phyloP scores from a whole-genome alignment of 768 basidiomycete species.

The Calocera cornea region DNA sequence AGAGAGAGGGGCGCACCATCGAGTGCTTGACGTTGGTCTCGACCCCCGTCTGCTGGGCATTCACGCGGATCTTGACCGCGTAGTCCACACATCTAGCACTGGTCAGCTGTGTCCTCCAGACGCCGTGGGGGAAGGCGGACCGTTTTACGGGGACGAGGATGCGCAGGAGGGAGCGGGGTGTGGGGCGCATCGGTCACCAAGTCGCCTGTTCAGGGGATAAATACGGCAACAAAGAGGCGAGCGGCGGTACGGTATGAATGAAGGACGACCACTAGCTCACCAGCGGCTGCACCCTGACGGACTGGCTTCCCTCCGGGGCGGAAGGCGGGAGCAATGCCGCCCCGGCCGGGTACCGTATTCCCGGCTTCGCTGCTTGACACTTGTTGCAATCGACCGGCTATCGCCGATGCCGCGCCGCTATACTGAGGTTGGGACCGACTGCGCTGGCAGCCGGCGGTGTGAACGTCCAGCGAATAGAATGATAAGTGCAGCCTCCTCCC shows the following conservation, averaged over 20 bases:
- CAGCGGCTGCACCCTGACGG: too few relatives aligned
- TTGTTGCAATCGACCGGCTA: too few relatives aligned
- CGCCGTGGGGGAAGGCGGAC: constrained; percentile 24
- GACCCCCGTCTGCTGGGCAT: constrained; percentile 85
- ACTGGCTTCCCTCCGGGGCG: too few relatives aligned
- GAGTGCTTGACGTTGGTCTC: constrained; percentile 98
- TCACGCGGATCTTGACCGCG: constrained; percentile 96
- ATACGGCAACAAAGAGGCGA: not conserved
- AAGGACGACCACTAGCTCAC: too few relatives aligned
- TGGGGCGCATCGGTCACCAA: constrained; percentile 51
- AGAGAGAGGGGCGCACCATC: constrained; percentile 49
- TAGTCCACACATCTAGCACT: constrained; percentile 76
- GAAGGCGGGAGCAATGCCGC: too few relatives aligned
- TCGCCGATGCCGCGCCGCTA: not conserved
- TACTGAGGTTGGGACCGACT: not conserved
- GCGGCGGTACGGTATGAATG: not conserved
- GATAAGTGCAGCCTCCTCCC: too few relatives aligned
- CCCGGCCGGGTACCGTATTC: too few relatives aligned
- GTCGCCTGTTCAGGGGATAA: not conserved
- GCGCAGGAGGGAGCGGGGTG: constrained; percentile 58
- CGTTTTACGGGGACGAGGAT: constrained; percentile 92
- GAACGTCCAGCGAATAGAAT: too few relatives aligned
- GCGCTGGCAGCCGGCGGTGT: too few relatives aligned
- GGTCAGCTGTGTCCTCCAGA: not conserved
- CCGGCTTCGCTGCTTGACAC: too few relatives aligned